A percentile compares a stretch with the other conserved stretches of the same genome.
Evolutionary conservation across 768 basidiomycete species (phyloP).

Genomic region (Hypsizygus marmoreus): DNA sequence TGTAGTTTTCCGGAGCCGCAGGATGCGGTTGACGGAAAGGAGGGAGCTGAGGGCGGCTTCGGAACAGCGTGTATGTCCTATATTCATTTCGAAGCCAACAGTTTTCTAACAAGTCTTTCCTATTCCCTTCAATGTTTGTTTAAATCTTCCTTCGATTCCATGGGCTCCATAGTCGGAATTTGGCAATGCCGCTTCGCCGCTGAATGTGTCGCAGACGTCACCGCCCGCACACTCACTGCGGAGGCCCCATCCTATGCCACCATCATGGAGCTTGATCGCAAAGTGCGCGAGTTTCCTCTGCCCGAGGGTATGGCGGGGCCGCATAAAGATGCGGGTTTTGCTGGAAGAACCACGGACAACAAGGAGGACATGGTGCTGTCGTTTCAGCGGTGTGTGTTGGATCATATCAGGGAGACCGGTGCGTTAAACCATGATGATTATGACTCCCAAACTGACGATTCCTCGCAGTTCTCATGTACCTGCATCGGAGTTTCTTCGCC

Average conservation of each 20-base stretch:
- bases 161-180: constrained; percentile 43
- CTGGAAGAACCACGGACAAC: neutral
- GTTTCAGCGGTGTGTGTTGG: constrained; percentile 48
- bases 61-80: constrained; percentile 33
- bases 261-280: constrained; percentile 67
- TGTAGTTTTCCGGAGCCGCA: constrained; percentile 57
- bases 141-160: neutral
- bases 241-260: constrained; percentile 65
- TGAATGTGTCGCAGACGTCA: constrained; percentile 67
- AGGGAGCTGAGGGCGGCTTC: constrained; percentile 29
- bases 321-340: neutral
- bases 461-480: constrained; percentile 54
- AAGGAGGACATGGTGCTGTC: constrained; percentile 35
- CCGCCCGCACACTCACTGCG: constrained; percentile 59
- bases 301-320: constrained; percentile 13
- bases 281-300: constrained; percentile 59
- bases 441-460: neutral
- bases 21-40: constrained; percentile 17
- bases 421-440: constrained; percentile 4
- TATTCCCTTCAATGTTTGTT: no score
- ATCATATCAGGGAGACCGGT: constrained; percentile 52
- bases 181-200: constrained; percentile 69
- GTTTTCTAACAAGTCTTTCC: no score
- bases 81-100: no score
- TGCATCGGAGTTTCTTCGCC: constrained; percentile 71